Conservation (phyloP, 768 basidiomycete genomes). For the Leccinum sublutescens region DNA sequence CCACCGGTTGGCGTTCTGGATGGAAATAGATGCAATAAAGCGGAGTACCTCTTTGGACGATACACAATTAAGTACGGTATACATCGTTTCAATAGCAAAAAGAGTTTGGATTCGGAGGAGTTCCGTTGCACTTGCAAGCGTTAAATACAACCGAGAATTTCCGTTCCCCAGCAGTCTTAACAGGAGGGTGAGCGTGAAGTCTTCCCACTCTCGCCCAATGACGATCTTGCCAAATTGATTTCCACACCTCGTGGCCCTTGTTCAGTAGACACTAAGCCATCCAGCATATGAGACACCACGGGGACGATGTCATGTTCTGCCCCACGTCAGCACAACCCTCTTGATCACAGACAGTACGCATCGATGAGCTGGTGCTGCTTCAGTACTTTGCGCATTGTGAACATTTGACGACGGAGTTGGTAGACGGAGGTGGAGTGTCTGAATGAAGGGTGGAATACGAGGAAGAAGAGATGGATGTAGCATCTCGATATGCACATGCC, state of each 20-base stretch:
- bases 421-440: slow-evolving; percentile 2
- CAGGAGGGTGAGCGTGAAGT: background rate
- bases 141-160: background rate
- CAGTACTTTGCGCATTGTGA: slow-evolving; percentile 79
- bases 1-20: slow-evolving; percentile 61
- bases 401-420: slow-evolving; percentile 44
- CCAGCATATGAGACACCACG: slow-evolving; percentile 63
- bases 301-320: slow-evolving; percentile 65
- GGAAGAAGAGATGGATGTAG: background rate
- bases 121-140: background rate
- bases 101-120: background rate
- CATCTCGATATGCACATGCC: slow-evolving; percentile 47
- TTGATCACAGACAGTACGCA: slow-evolving; percentile 31
- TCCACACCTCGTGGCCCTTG: slow-evolving; percentile 64
- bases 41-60: background rate
- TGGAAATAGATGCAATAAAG: background rate
- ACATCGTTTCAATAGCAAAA: background rate
- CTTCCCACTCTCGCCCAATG: slow-evolving; percentile 37
- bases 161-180: background rate
- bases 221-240: slow-evolving; percentile 77
- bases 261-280: slow-evolving; percentile 61
- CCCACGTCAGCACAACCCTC: slow-evolving; percentile 13
- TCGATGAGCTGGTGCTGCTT: slow-evolving; percentile 74
- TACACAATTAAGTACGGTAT: background rate
- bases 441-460: slow-evolving; percentile 2